Conservation (phyloP, 805 yeast species). For the Candida takata region DNA sequence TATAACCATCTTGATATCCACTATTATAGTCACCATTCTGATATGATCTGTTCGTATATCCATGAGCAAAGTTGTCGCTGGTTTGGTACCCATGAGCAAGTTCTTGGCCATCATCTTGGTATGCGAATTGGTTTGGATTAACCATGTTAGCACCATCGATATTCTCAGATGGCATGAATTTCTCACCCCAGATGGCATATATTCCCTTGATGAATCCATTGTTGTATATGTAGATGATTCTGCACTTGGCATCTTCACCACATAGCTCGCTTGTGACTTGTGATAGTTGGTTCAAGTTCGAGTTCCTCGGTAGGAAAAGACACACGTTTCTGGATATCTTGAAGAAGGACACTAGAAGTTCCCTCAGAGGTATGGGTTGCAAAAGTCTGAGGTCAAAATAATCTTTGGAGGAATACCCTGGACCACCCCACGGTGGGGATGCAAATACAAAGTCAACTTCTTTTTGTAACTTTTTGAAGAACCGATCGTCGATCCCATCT, state of each 20-base stretch:
- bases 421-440: slow-evolving; percentile 93
- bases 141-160: neutral
- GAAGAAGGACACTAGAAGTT: slow-evolving; percentile 36
- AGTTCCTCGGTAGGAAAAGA: slow-evolving; percentile 58
- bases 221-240: slow-evolving; percentile 37
- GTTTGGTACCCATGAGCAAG: too few species aligned
- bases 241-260: slow-evolving; percentile 37
- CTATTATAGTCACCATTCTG: neutral
- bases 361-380: slow-evolving; percentile 41
- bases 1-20: slow-evolving; percentile 2
- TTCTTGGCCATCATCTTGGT: neutral
- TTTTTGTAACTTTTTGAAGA: slow-evolving; percentile 2
- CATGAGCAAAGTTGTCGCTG: too few species aligned
- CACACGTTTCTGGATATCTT: slow-evolving; percentile 42
- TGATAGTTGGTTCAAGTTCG: slow-evolving; percentile 45
- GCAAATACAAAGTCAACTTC: slow-evolving; percentile 51
- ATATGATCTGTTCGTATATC: neutral
- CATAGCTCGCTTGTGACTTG: slow-evolving; percentile 37
- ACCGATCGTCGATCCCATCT: slow-evolving; percentile 16
- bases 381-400: slow-evolving; percentile 40
- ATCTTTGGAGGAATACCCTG: slow-evolving; percentile 38
- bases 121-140: neutral
- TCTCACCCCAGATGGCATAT: slow-evolving; percentile 53
- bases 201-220: slow-evolving; percentile 46
- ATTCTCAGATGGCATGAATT: slow-evolving; percentile 25